A percentile compares a stretch with the other conserved stretches of the same genome.
These are phyloP conservation scores for Monilinia vaccinii-corymbosi DNA, from an alignment of 2,329 filamentous ascomycete species.

Conservation along the genomic window DNA sequence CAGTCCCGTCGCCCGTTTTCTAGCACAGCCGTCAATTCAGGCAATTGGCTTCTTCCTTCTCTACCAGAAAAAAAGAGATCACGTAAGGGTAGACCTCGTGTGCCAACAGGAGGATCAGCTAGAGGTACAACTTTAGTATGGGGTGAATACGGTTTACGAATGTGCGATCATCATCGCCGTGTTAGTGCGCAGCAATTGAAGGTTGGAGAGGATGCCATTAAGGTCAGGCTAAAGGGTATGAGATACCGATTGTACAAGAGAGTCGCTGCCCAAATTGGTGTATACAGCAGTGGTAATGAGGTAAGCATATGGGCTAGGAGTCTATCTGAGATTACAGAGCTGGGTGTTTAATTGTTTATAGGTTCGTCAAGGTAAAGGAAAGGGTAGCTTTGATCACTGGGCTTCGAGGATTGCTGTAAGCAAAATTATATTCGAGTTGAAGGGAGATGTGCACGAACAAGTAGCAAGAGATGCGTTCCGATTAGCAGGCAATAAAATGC, in stretches of 20 bases:
- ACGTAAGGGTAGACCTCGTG: slow-evolving; percentile 75
- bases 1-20: slow-evolving; percentile 58
- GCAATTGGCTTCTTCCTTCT: slow-evolving; percentile 77
- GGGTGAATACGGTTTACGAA: slow-evolving; percentile 91
- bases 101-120: slow-evolving; percentile 80
- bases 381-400: slow-evolving; percentile 96
- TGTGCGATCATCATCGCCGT: slow-evolving; percentile 86
- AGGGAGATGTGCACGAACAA: slow-evolving; percentile 88
- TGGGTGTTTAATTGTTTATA: slow-evolving; percentile 27
- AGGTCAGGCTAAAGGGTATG: slow-evolving; percentile 76
- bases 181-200: slow-evolving; percentile 81
- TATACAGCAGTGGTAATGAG: slow-evolving; percentile 93
- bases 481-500: slow-evolving; percentile 88
- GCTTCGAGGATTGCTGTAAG: slow-evolving; percentile 82
- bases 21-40: slow-evolving; percentile 48
- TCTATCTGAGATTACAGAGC: not conserved
- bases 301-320: slow-evolving; percentile 34
- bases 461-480: slow-evolving; percentile 89
- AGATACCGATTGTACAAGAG: slow-evolving; percentile 89
- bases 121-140: slow-evolving; percentile 93
- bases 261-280: slow-evolving; percentile 85
- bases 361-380: slow-evolving; percentile 98
- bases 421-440: slow-evolving; percentile 86
- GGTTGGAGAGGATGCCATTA: slow-evolving; percentile 90
- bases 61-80: slow-evolving; percentile 78